Percentiles rank a stretch among this genome's conserved stretches.
Conservation (phyloP, 148 eudicot species). For the Dysphania ambrosioides region DNA sequence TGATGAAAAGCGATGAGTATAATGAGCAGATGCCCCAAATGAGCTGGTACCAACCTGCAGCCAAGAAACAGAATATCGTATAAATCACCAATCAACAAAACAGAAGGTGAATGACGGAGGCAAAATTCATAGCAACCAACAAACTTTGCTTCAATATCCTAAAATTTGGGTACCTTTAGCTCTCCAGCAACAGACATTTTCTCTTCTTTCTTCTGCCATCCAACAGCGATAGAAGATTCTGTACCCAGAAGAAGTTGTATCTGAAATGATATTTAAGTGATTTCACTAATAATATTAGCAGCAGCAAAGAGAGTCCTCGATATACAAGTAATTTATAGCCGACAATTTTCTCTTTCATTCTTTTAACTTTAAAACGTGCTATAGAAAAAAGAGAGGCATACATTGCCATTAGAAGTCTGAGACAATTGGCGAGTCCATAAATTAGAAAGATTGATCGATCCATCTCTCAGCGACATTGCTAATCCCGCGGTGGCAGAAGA, state of each 20-base stretch:
- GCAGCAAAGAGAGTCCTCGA: background rate
- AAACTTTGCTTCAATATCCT: background rate
- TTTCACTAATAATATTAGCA: constrained; percentile 13
- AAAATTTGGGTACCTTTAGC: constrained; percentile 55
- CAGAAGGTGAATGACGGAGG: background rate
- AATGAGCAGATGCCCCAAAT: constrained; percentile 83
- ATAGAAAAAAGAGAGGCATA: constrained; percentile 24
- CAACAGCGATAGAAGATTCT: constrained; percentile 77
- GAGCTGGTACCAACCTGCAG: constrained; percentile 73
- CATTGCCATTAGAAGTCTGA: constrained; percentile 69
- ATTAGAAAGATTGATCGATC: constrained; percentile 85
- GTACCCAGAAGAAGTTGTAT: constrained; percentile 76
- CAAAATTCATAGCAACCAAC: background rate
- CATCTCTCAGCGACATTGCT: constrained; percentile 74
- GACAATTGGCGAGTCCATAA: constrained; percentile 88
- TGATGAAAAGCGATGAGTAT: constrained; percentile 68
- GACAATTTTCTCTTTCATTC: background rate
- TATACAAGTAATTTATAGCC: background rate
- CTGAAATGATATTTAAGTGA: constrained; percentile 36
- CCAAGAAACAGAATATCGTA: constrained; percentile 13
- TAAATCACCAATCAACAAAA: background rate
- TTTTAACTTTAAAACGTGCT: background rate
- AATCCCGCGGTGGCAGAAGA: constrained; percentile 77
- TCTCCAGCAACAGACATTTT: constrained; percentile 78
- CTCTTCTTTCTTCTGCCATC: constrained; percentile 93